Evolutionary conservation across 1,139 yeast genomes (phyloP).

Genomic region (Scheffersomyces parashehatae): DNA sequence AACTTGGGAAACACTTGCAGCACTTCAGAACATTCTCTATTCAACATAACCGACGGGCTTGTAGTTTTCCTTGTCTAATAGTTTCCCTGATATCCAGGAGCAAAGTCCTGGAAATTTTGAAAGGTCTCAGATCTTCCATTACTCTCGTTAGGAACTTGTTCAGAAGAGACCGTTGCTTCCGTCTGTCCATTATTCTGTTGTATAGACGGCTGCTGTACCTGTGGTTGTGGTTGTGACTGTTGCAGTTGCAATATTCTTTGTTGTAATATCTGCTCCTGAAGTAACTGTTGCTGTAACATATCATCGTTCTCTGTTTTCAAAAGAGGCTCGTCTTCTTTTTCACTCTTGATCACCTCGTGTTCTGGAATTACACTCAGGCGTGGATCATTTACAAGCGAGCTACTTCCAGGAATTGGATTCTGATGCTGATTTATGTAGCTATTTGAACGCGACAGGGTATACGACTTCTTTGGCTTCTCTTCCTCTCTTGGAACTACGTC

Average conservation of each 20-base stretch:
- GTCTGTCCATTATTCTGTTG: not conserved
- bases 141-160: not conserved
- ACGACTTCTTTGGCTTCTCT: constrained; percentile 52
- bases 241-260: constrained; percentile 10
- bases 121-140: constrained; percentile 4
- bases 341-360: constrained; percentile 1
- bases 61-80: constrained; percentile 1
- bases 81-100: constrained; percentile 11
- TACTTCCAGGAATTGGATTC: constrained; percentile 5
- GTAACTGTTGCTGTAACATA: constrained; percentile 14
- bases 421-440: constrained; percentile 10
- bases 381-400: constrained; percentile 3
- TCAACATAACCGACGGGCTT: too few species aligned
- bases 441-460: constrained; percentile 16
- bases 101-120: constrained; percentile 8
- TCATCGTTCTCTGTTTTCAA: constrained; percentile 11
- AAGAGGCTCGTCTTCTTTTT: constrained; percentile 4
- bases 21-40: too few species aligned
- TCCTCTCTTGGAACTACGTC: constrained; percentile 92
- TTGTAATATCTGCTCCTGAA: constrained; percentile 16
- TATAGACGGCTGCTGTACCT: constrained; percentile 6
- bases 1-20: too few species aligned
- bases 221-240: constrained; percentile 8
- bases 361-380: not conserved
- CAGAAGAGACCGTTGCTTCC: not conserved